These are phyloP conservation scores for Staphylotrichum longicolle DNA, from an alignment of 495 filamentous ascomycete species.

Conservation along the genomic window DNA sequence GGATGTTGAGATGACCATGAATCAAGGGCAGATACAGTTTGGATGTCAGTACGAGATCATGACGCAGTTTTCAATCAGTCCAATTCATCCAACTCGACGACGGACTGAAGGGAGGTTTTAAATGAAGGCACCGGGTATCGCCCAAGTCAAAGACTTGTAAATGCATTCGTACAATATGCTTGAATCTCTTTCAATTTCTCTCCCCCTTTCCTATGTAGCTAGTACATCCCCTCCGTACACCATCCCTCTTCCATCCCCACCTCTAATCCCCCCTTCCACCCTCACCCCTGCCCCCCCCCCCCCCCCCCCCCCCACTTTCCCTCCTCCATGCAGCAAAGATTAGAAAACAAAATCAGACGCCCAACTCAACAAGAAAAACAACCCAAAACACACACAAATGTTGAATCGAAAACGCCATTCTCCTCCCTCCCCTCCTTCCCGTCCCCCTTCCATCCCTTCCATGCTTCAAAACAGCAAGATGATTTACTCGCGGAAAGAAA, in stretches of 20 bases:
- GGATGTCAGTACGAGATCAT: too few relatives aligned
- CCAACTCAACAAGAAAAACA: background rate
- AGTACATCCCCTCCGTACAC: too few relatives aligned
- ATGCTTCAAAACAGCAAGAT: background rate
- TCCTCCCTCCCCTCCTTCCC: background rate
- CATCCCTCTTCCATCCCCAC: background rate
- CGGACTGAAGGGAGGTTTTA: too few relatives aligned
- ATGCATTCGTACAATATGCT: background rate
- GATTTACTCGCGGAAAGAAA: background rate
- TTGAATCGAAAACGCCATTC: constrained; percentile 12
- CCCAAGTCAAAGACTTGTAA: background rate
- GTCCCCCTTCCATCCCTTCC: background rate
- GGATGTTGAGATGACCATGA: too few relatives aligned
- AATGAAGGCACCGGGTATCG: too few relatives aligned
- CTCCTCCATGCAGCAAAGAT: background rate
- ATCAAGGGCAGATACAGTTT: too few relatives aligned
- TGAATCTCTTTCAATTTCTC: background rate
- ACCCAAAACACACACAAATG: background rate
- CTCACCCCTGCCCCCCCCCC: background rate
- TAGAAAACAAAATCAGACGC: background rate
- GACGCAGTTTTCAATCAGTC: too few relatives aligned
- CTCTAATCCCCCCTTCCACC: too few relatives aligned
- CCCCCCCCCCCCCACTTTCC: background rate
- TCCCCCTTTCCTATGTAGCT: background rate
- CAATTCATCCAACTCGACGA: too few relatives aligned